Evolutionary conservation across 306 rosid species (phyloP).

Genomic region (Gynostemma pentaphyllum): DNA sequence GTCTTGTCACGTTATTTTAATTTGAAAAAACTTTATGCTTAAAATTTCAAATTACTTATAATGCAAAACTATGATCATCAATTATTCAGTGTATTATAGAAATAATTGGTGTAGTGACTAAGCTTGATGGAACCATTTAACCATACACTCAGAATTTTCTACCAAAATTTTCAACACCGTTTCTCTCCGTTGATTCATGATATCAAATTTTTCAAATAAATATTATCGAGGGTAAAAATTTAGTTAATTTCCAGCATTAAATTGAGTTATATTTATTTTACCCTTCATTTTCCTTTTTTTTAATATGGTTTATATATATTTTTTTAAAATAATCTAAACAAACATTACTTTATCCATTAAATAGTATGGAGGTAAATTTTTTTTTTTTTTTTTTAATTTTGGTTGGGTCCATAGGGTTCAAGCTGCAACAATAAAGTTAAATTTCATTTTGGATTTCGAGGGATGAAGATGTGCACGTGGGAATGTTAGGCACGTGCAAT

Average conservation of each 20-base stretch:
- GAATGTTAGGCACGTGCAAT: slow-evolving; percentile 3
- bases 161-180: not conserved
- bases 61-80: not conserved
- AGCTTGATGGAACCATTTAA: not conserved
- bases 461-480: slow-evolving; percentile 4
- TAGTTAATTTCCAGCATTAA: not conserved
- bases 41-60: not conserved
- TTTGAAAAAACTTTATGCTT: not conserved
- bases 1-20: not conserved
- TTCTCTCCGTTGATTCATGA: not conserved
- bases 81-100: slow-evolving; percentile 1
- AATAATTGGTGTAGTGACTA: not conserved
- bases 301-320: not conserved
- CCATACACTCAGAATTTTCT: not conserved
- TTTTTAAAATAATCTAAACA: not conserved
- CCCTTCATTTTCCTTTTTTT: not conserved
- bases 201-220: not conserved
- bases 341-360: not conserved
- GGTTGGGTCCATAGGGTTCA: slow-evolving; percentile 3
- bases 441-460: slow-evolving; percentile 1
- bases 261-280: not conserved
- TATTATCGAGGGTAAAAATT: not conserved
- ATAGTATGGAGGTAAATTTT: not conserved
- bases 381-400: no score
- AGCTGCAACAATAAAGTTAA: slow-evolving; percentile 2